Evolutionary conservation across 2,329 filamentous ascomycete genomes (phyloP).

Genomic region (Calonectria pteridis): DNA sequence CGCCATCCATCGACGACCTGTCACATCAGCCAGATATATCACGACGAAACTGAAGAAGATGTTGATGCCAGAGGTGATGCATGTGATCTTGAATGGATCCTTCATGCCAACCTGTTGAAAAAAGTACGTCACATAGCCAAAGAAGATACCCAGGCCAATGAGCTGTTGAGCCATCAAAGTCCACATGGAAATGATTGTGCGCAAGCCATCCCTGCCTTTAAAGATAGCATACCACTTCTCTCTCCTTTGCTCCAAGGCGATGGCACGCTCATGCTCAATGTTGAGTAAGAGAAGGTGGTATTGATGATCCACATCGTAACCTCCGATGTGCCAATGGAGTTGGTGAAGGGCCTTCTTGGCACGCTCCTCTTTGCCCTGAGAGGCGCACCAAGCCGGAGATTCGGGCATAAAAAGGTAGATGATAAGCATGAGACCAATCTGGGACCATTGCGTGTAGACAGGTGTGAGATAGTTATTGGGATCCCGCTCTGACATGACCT

Average conservation of each 20-base stretch:
- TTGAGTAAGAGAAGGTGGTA: neutral
- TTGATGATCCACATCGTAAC: neutral
- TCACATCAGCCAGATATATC: neutral
- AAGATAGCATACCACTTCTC: slow-evolving; percentile 27
- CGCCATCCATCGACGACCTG: neutral
- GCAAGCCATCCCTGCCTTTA: slow-evolving; percentile 43
- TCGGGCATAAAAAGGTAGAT: neutral
- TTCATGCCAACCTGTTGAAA: slow-evolving; percentile 47
- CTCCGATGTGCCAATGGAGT: neutral
- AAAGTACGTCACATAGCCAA: slow-evolving; percentile 68
- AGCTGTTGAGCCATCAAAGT: slow-evolving; percentile 34
- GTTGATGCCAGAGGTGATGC: slow-evolving; percentile 29
- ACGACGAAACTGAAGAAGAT: slow-evolving; percentile 25
- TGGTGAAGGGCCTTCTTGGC: neutral
- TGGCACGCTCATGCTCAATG: neutral
- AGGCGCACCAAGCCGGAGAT: neutral
- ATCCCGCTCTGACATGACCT: slow-evolving; percentile 51
- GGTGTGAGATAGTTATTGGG: slow-evolving; percentile 48
- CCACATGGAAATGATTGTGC: slow-evolving; percentile 46
- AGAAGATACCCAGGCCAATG: neutral
- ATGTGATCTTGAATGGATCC: slow-evolving; percentile 34
- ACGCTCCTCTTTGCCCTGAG: neutral
- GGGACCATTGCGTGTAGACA: slow-evolving; percentile 57
- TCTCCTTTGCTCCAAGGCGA: slow-evolving; percentile 14
- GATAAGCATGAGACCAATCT: neutral